Conservation (phyloP, 306 rosid species). For the Cucumis cinereus region DNA sequence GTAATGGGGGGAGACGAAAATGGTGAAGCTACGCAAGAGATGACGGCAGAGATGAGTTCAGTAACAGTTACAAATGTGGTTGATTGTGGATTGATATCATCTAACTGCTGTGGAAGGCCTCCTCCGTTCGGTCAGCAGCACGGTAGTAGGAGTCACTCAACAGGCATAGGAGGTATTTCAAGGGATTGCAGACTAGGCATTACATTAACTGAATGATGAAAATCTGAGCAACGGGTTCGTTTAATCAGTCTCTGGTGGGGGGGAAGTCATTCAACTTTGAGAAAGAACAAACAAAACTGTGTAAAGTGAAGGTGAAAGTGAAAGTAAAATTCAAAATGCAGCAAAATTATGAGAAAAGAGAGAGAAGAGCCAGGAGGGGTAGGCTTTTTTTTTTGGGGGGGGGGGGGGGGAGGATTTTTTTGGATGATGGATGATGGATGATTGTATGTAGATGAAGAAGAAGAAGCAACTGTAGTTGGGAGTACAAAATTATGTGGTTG, state of each 20-base stretch:
- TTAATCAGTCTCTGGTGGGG: slow-evolving; percentile 14
- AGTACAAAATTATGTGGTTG: neutral
- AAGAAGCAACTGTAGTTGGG: neutral
- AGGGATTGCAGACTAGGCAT: slow-evolving; percentile 26
- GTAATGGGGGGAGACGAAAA: slow-evolving; percentile 34
- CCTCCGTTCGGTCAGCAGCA: slow-evolving; percentile 26
- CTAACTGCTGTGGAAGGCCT: slow-evolving; percentile 28
- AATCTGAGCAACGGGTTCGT: neutral
- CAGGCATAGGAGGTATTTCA: slow-evolving; percentile 21
- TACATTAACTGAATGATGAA: slow-evolving; percentile 26
- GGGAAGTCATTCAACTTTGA: slow-evolving; percentile 21
- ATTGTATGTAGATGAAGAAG: neutral
- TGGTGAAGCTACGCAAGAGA: slow-evolving; percentile 10
- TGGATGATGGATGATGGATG: neutral
- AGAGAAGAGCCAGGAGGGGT: neutral
- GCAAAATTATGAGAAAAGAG: neutral
- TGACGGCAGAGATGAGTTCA: neutral
- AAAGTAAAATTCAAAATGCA: too few relatives aligned
- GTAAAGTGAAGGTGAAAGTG: neutral
- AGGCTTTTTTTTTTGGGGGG: neutral
- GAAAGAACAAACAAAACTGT: slow-evolving; percentile 15
- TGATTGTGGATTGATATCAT: slow-evolving; percentile 29
- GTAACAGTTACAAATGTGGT: slow-evolving; percentile 15
- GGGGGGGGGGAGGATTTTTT: too few relatives aligned
- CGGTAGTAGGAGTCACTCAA: slow-evolving; percentile 17